Conservation (phyloP, 2,329 filamentous ascomycete genomes). For the Zarea fungicola region DNA sequence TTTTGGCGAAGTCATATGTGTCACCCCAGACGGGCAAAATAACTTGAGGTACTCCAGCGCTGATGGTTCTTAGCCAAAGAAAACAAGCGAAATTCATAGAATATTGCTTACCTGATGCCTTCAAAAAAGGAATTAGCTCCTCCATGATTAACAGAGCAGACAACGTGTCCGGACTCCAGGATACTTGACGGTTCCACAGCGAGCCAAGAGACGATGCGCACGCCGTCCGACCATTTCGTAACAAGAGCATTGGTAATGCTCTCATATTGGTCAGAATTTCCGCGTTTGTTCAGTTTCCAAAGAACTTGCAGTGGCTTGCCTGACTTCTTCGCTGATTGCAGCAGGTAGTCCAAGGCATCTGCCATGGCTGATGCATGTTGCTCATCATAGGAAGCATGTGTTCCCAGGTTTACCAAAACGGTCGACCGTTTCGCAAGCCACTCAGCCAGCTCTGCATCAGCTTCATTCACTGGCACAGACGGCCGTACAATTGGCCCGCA, state of each 20-base stretch:
- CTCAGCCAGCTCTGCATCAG: constrained; percentile 35
- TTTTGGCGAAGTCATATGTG: constrained; percentile 37
- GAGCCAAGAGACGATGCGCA: constrained; percentile 25
- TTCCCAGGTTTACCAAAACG: constrained; percentile 44
- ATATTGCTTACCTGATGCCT: constrained; percentile 32
- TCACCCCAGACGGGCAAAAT: constrained; percentile 41
- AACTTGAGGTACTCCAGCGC: constrained; percentile 38
- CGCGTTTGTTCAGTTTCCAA: constrained; percentile 27
- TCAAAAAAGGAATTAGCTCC: constrained; percentile 39
- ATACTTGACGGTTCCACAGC: constrained; percentile 28
- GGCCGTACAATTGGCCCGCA: constrained; percentile 43
- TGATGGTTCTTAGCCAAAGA: constrained; percentile 17
- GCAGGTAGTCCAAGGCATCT: constrained; percentile 16
- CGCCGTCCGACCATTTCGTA: constrained; percentile 18
- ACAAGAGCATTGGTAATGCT: constrained; percentile 15
- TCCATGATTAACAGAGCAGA: constrained; percentile 34
- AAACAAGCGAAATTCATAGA: neutral
- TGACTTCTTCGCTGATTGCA: neutral
- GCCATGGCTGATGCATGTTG: constrained; percentile 23
- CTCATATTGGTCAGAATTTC: constrained; percentile 14
- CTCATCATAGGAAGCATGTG: constrained; percentile 25
- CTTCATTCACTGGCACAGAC: constrained; percentile 27
- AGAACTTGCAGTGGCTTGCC: constrained; percentile 17
- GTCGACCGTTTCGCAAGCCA: constrained; percentile 40
- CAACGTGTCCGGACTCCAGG: constrained; percentile 30